A percentile compares a stretch with the other conserved stretches of the same genome.
phyloP scores from a whole-genome alignment of 2,329 filamentous ascomycete species.

The Botryosphaeria dothidea region DNA sequence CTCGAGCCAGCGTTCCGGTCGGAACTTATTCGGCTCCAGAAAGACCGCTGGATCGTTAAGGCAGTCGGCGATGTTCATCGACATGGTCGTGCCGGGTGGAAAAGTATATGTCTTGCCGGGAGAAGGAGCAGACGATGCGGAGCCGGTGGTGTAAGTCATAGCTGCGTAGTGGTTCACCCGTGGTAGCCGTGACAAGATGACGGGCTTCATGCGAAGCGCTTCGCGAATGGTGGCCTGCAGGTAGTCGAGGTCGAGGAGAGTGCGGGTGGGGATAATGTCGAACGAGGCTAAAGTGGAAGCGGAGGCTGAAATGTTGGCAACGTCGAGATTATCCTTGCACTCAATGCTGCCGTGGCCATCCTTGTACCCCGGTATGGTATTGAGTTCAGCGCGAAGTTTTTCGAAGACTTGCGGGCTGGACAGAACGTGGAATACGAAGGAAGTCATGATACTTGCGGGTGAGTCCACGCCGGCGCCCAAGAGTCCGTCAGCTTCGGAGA shows the following conservation, averaged over 20 bases:
- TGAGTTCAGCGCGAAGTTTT: constrained; percentile 21
- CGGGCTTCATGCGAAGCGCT: constrained; percentile 20
- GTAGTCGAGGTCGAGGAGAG: constrained; percentile 23
- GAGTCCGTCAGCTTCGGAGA: constrained; percentile 21
- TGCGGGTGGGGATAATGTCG: background rate
- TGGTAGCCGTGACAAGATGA: constrained; percentile 22
- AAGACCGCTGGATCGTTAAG: constrained; percentile 24
- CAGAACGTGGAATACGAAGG: constrained; percentile 22
- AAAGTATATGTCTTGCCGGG: too few species aligned
- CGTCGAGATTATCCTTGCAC: too few species aligned
- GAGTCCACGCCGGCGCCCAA: constrained; percentile 25
- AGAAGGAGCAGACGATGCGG: background rate
- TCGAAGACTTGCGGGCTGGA: constrained; percentile 7
- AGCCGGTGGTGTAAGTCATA: constrained; percentile 21
- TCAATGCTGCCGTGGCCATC: constrained; percentile 22
- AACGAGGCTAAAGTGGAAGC: constrained; percentile 20
- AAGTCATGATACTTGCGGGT: constrained; percentile 21
- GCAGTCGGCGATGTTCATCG: constrained; percentile 22
- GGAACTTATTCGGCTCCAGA: constrained; percentile 20
- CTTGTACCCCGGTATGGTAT: constrained; percentile 15
- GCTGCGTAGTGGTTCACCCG: constrained; percentile 20
- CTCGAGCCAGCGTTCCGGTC: constrained; percentile 25
- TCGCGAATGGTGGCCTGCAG: constrained; percentile 25
- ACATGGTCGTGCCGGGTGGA: constrained; percentile 22
- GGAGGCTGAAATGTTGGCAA: too few species aligned